Conservation (phyloP, 805 yeast species). For the Cyberlindnera galapagoensis region DNA sequence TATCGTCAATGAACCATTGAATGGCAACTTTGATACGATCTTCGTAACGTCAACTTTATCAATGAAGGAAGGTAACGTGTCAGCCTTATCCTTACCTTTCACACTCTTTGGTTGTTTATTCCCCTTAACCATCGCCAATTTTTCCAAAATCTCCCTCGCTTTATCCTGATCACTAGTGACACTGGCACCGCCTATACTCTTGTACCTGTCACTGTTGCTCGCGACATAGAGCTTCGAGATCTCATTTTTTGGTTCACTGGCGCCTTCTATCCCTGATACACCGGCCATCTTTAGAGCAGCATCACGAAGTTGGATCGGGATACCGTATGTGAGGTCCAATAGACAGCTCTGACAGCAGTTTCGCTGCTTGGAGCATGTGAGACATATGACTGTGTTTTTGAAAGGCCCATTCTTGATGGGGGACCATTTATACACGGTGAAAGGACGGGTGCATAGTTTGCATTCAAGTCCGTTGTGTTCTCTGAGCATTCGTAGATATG, state of each 20-base stretch:
- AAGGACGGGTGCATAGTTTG: constrained; percentile 78
- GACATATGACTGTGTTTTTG: constrained; percentile 66
- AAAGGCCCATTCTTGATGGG: constrained; percentile 37
- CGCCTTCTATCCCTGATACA: constrained; percentile 27
- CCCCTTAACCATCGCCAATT: constrained; percentile 28
- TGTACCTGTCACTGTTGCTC: constrained; percentile 33
- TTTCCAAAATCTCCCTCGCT: constrained; percentile 46
- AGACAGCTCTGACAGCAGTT: constrained; percentile 88
- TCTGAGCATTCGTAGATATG: constrained; percentile 63
- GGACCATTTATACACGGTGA: constrained; percentile 74
- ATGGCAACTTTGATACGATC: constrained; percentile 56
- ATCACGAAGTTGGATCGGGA: constrained; percentile 76
- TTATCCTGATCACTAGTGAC: constrained; percentile 27
- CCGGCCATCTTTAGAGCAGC: constrained; percentile 73
- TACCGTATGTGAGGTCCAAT: constrained; percentile 72
- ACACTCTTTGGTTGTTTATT: constrained; percentile 9
- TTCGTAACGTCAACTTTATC: constrained; percentile 41
- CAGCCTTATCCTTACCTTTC: constrained; percentile 7
- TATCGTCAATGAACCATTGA: constrained; percentile 46
- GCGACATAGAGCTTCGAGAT: constrained; percentile 53
- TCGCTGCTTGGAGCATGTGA: constrained; percentile 69
- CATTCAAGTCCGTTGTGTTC: constrained; percentile 76
- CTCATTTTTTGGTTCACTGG: constrained; percentile 41
- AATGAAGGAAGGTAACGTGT: constrained; percentile 11
- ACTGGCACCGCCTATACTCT: constrained; percentile 31